Base-by-base conservation (phyloP, 257 asterid species). In the Gynochthodes officinalis region DNA sequence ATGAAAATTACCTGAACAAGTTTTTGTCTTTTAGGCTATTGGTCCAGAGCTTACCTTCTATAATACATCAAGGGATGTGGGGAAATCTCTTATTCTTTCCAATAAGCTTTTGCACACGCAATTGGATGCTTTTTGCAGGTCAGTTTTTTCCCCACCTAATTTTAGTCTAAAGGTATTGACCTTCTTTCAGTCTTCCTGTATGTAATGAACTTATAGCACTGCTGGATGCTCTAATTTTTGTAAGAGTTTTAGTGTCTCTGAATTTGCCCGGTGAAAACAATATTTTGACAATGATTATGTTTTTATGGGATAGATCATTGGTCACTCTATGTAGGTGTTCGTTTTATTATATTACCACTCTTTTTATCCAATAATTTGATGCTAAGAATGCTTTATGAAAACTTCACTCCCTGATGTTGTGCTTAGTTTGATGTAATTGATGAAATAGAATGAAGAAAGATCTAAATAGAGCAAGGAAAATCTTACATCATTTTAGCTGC, bases 21-120 rank as follows among this genome's bases (percentile, higher is more conserved):
- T 40, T 83, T 57, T 76, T 74, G 48, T 70, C 66, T 70, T 76
- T 57, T 89, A 95, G 99, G 99, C 92, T 84, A 84, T 95, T 67
- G 95, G 97, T 75, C 99, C 99, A 54, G 99, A 95, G 87, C 95
- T 95, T 72, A 91, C 99, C 81, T 95, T 95, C 82, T 91, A 89
- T 83, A 89, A 79, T 79, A 83, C 87, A 72, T 86, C 99, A 74
- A 85, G 81, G 79, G 84, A 83, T 76, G 85, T 88, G 64, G 92
- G 83, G 27, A 81, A 76, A 59, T 83, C 91, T 14, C 78, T 71
- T 63, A 65, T 59, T 63, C 90, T 95, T 42, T 82, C 89, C 12
- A 95, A 92, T 88, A 95, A 90, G 79, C 94, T 91, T 73, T 86
- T 95, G 88, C 99, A 92, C 82, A 89, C 91, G 32, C 92, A 90